Base-by-base conservation (phyloP, 2,329 filamentous ascomycete species). In the Phyllosticta citriasiana region DNA sequence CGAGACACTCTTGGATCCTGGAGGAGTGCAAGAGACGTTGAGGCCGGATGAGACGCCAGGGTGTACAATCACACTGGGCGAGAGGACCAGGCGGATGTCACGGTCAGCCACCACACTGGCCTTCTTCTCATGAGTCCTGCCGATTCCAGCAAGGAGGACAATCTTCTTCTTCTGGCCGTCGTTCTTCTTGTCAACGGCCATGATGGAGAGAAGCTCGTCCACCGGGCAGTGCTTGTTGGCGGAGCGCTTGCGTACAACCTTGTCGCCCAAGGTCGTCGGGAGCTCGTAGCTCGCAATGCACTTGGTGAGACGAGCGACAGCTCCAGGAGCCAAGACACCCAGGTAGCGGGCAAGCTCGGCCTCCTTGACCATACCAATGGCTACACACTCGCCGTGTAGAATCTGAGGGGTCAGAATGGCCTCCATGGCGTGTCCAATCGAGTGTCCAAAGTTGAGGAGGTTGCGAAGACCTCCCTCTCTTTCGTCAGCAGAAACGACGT, bases 121-220 rank as follows among this genome's bases (percentile, higher is more conserved):
- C 73, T 88, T 89, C 60, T 85, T 88, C 76, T 99, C 94, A 70
- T 93, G 77, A 0, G 91, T 95, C 69, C 87, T 85, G 62, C 94
- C 94, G 71, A 99, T 96, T 12, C 88, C 88, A 0, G 91, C 92
- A 10, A 99, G 80, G 7, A 99, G 82, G 6, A 97, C 93, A 65
- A 99, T 88, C 77, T 96, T 97, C 81, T 99, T 99, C 75, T 93
- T 91, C 63, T 84, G 84, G 1, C 94, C 94, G 53, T 96, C 89
- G 66, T 99, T 99, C 80, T 99, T 99, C 82, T 99, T 99, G 77
- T 99, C 94, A 8, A 99, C 88, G 0, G 88, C 91, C 94, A 99
- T 99, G 72, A 96, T 96, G 66, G 88, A 82, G 61, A 99, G 81
- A 57, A 99, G 76, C 40, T 88, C 83, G 67, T 97, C 89, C 2